These are phyloP conservation scores for Hypoxylon fragiforme DNA, from an alignment of 495 filamentous ascomycete genomes.

Conservation along the genomic window DNA sequence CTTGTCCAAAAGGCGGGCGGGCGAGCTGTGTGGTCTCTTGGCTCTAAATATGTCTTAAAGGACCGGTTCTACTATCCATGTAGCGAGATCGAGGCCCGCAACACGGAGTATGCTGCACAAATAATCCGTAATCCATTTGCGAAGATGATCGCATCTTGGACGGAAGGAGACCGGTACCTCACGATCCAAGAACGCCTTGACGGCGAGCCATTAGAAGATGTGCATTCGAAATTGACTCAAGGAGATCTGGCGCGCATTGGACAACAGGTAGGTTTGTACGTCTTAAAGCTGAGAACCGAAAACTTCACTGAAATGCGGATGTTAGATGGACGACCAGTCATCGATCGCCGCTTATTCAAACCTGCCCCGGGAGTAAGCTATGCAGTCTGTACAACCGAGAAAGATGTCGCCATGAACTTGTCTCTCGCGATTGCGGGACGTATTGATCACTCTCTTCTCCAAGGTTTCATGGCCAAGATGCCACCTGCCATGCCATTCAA, in stretches of 20 bases:
- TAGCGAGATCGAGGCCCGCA: constrained; percentile 2
- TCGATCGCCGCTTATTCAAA: constrained; percentile 3
- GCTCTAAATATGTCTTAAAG: constrained; percentile 1
- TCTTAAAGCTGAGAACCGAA: background rate
- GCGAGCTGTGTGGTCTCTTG: background rate
- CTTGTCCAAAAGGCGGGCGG: background rate
- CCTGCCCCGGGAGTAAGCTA: background rate
- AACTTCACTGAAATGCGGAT: background rate
- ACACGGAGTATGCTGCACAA: background rate
- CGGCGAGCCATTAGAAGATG: constrained; percentile 3
- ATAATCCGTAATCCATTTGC: background rate
- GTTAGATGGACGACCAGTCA: background rate
- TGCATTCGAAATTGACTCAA: background rate
- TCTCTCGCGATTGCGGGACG: background rate
- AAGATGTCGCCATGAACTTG: constrained; percentile 1
- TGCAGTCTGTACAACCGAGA: background rate
- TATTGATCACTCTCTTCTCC: background rate
- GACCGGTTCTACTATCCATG: background rate
- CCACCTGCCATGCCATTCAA: constrained; percentile 9
- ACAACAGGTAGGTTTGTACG: background rate
- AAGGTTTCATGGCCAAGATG: constrained; percentile 14
- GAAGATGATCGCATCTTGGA: background rate
- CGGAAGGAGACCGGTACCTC: constrained; percentile 1
- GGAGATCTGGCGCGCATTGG: constrained; percentile 10
- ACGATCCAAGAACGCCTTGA: background rate